Conservation (phyloP, 768 basidiomycete species). For the Gautieria morchelliformis region DNA sequence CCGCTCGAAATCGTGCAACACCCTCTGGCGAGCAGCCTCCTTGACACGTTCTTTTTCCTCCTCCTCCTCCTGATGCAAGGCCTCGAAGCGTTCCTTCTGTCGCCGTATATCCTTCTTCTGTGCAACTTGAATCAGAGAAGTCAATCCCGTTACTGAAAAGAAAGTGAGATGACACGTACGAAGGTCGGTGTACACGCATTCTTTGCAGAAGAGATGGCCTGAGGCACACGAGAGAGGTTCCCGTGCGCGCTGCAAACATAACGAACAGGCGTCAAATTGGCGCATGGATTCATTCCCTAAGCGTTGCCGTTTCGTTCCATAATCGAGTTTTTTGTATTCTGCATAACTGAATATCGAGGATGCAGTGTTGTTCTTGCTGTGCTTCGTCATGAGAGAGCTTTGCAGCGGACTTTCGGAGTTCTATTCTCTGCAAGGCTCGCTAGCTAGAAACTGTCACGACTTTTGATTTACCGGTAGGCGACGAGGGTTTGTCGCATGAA, state of each 20-base stretch:
- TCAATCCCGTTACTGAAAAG: neutral
- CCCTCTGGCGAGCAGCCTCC: conserved; percentile 76
- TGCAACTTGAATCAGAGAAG: conserved; percentile 37
- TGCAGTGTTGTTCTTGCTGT: conserved; percentile 85
- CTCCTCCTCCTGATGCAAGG: conserved; percentile 69
- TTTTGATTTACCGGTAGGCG: too few species aligned
- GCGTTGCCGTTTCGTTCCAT: conserved; percentile 75
- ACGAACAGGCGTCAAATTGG: conserved; percentile 80
- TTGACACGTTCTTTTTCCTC: conserved; percentile 61
- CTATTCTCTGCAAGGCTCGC: too few species aligned
- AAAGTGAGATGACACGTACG: conserved; percentile 34
- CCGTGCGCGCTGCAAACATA: conserved; percentile 77
- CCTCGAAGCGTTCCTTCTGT: conserved; percentile 74
- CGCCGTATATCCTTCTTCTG: conserved; percentile 91
- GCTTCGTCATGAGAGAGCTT: conserved; percentile 57
- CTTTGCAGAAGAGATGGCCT: conserved; percentile 93
- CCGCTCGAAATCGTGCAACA: conserved; percentile 82
- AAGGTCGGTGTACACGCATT: conserved; percentile 84
- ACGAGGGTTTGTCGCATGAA: too few species aligned
- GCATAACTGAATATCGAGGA: conserved; percentile 87
- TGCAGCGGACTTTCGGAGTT: too few species aligned
- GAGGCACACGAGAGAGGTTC: conserved; percentile 76
- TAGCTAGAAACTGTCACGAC: too few species aligned
- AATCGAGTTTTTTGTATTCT: conserved; percentile 76
- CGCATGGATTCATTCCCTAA: conserved; percentile 91